Conservation (phyloP, 1,284 basidiomycete genomes). For the Peniophora sp. region DNA sequence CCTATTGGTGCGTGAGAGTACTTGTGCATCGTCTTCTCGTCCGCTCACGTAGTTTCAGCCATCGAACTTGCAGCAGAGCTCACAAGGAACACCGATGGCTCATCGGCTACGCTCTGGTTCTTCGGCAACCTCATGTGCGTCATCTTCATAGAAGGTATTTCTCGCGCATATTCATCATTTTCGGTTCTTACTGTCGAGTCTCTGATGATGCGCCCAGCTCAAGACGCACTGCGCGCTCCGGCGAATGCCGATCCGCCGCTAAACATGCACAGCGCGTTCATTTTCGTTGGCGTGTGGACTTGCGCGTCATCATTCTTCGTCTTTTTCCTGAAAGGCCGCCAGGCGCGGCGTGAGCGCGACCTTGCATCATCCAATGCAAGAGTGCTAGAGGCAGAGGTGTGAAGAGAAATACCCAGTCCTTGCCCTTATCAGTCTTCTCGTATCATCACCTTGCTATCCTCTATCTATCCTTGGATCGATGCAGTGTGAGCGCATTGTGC, state of each 20-base stretch:
- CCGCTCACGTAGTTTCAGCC: constrained; percentile 15
- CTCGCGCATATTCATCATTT: constrained; percentile 5
- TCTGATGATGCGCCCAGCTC: constrained; percentile 27
- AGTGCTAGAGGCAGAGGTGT: no score
- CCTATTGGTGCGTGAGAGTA: constrained; percentile 32
- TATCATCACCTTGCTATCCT: no score
- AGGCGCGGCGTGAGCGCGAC: constrained; percentile 30
- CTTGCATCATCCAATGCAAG: no score
- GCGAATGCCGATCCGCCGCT: constrained; percentile 52
- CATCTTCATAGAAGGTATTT: constrained; percentile 55
- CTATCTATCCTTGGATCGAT: no score
- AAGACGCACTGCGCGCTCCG: constrained; percentile 57
- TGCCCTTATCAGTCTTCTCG: no score
- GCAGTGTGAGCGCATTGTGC: no score
- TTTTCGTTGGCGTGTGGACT: constrained; percentile 51
- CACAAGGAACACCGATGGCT: constrained; percentile 68
- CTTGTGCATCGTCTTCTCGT: no score
- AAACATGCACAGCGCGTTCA: constrained; percentile 58
- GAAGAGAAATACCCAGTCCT: no score
- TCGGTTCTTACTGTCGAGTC: constrained; percentile 29
- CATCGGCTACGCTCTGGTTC: constrained; percentile 69
- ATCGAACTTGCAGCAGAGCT: constrained; percentile 72
- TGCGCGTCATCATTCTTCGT: constrained; percentile 29
- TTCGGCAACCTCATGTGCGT: constrained; percentile 58
- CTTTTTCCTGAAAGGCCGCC: constrained; percentile 46